Evolutionary conservation across 805 yeast species (phyloP), one percentile per base, ranked within the genome.

Genomic region (Nakazawaea ishiwadae): DNA sequence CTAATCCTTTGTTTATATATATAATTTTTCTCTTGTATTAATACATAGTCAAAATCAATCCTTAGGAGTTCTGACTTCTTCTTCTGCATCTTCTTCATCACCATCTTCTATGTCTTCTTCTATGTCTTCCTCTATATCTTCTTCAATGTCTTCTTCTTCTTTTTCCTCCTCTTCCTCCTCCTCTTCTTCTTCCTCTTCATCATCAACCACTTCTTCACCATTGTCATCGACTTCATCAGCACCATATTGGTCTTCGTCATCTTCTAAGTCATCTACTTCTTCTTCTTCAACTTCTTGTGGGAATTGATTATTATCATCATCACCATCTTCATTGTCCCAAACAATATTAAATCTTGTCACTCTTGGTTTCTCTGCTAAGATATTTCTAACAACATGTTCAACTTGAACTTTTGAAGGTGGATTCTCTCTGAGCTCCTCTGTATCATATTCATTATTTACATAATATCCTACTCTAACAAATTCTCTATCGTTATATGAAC

Each of bases 381-480:
- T 85, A 62, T 91, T 93, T 56, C 99, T 77, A 21, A 87, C 95
- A 31, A 93, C 96, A 55, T 85, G 93, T 44, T 88, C 96, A 4
- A 91, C 89, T 55, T 87, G 96, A 1, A 91, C 96, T 56, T 89
- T 87, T 2, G 82, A 77, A 2, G 98, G 98, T 1, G 97, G 97
- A 49, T 85, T 87, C 56, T 89, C 96, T 44, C 96, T 74, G 53
- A 93, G 65, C 53, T 93, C 98, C 57, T 91, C 98, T 12, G 81
- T 71, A 56, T 91, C 97, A 55, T 93, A 93, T 56, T 93, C 99
- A 63, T 93, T 93, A 65, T 93, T 93, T 45, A 93, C 99, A 56
- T 93, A 93, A 65, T 93, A 93, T 0, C 99, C 99, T 4, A 93
- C 99, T 46, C 98, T 71, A 2, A 93, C 99, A 66, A 93, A 93